phyloP scores from a whole-genome alignment of 2,329 filamentous ascomycete genomes.

The Neopestalotiopsis sp. region DNA sequence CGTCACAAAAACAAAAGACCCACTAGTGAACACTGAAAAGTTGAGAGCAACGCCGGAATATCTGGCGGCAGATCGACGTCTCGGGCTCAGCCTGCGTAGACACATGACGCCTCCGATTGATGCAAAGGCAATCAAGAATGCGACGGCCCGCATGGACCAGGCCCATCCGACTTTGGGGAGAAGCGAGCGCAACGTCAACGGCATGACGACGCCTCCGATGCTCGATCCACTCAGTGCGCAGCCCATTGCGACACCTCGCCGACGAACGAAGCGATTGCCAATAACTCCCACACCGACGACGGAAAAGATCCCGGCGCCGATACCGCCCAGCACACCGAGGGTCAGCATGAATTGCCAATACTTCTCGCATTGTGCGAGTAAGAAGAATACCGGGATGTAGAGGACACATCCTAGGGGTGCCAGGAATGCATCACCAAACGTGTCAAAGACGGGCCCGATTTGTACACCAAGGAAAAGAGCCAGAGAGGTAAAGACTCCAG shows the following conservation, averaged over 20 bases:
- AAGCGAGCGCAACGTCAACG: conserved; percentile 37
- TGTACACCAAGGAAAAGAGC: conserved; percentile 44
- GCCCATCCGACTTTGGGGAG: conserved; percentile 37
- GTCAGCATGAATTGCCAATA: conserved; percentile 46
- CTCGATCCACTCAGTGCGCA: conserved; percentile 29
- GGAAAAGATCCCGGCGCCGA: conserved; percentile 45
- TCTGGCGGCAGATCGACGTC: conserved; percentile 41
- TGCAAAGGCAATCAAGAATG: conserved; percentile 34
- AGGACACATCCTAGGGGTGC: conserved; percentile 35
- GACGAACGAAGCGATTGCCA: conserved; percentile 33
- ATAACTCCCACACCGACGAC: conserved; percentile 38
- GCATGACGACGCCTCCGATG: conserved; percentile 37
- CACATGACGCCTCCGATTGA: conserved; percentile 29
- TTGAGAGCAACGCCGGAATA: conserved; percentile 39
- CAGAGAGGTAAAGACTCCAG: conserved; percentile 43
- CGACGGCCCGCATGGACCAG: conserved; percentile 40
- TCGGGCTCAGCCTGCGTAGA: conserved; percentile 37
- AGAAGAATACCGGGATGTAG: conserved; percentile 44
- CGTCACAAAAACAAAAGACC: conserved; percentile 46
- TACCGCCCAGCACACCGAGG: conserved; percentile 46
- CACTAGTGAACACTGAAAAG: conserved; percentile 44
- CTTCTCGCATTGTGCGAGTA: conserved; percentile 48
- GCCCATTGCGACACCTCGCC: conserved; percentile 31
- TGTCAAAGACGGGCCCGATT: conserved; percentile 46
- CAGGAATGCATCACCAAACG: conserved; percentile 42